These are phyloP conservation scores for Diutina siamensis DNA, from an alignment of 1,139 yeast genomes.

Conservation along the genomic window DNA sequence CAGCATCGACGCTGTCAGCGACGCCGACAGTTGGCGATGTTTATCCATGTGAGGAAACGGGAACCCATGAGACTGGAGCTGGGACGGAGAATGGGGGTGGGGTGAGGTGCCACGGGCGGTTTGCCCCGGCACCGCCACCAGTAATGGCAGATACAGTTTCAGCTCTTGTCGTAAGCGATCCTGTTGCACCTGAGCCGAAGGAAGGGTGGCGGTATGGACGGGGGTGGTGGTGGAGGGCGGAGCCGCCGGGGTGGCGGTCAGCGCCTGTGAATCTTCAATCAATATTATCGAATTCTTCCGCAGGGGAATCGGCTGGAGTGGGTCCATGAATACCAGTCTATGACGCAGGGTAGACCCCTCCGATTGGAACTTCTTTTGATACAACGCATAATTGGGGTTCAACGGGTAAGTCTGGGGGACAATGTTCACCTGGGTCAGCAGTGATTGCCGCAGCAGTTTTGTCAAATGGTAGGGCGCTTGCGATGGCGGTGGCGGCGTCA, in stretches of 20 bases:
- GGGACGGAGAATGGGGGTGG: background rate
- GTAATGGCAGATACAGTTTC: constrained; percentile 6
- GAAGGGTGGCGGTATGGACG: background rate
- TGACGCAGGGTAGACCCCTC: constrained; percentile 12
- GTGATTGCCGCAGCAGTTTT: constrained; percentile 3
- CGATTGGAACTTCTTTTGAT: constrained; percentile 10
- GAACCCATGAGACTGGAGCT: background rate
- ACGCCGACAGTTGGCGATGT: background rate
- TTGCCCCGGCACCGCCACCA: background rate
- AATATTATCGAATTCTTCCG: constrained; percentile 5
- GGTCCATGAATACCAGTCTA: constrained; percentile 23
- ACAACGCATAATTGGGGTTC: constrained; percentile 25
- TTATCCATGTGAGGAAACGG: background rate
- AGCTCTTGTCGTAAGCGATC: constrained; percentile 3
- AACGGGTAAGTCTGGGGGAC: constrained; percentile 28
- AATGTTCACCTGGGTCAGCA: constrained; percentile 8
- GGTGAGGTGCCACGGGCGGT: background rate
- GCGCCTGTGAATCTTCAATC: background rate
- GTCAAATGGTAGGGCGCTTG: background rate
- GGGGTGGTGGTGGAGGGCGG: background rate
- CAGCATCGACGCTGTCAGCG: background rate
- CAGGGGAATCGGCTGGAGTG: constrained; percentile 21
- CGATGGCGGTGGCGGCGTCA: background rate
- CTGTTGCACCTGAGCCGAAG: background rate
- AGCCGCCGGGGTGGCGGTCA: background rate